Conservation (phyloP, 768 basidiomycete genomes). For the Exsudoporus frostii region DNA sequence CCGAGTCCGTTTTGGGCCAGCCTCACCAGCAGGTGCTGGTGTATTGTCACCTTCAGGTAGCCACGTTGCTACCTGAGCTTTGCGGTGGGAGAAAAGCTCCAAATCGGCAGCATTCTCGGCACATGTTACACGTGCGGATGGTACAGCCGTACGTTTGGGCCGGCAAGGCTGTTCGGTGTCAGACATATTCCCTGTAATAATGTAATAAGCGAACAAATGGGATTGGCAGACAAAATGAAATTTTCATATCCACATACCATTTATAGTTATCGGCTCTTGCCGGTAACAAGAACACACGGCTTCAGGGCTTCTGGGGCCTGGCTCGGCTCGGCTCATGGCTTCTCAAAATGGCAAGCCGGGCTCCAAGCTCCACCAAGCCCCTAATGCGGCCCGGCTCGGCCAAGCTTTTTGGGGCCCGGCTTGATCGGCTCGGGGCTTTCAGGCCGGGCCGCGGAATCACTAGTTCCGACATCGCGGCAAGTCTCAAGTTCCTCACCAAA, state of each 20-base stretch:
- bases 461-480: no score
- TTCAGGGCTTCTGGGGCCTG: background rate
- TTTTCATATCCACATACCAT: background rate
- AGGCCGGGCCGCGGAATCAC: background rate
- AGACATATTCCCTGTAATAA: background rate
- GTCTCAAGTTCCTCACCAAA: no score
- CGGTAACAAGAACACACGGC: background rate
- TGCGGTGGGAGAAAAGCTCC: background rate
- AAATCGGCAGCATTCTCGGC: background rate
- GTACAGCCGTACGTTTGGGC: background rate
- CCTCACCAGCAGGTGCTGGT: no score
- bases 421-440: background rate
- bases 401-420: no score
- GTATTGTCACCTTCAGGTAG: background rate
- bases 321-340: background rate
- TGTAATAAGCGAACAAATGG: background rate
- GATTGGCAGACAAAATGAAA: background rate
- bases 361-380: no score
- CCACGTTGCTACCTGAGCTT: conserved; percentile 17
- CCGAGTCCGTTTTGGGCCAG: no score
- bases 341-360: no score
- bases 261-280: no score
- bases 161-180: background rate
- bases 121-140: background rate
- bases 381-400: no score